These are phyloP conservation scores for Infundibulicybe gibba DNA, from an alignment of 768 basidiomycete species.

Conservation along the genomic window DNA sequence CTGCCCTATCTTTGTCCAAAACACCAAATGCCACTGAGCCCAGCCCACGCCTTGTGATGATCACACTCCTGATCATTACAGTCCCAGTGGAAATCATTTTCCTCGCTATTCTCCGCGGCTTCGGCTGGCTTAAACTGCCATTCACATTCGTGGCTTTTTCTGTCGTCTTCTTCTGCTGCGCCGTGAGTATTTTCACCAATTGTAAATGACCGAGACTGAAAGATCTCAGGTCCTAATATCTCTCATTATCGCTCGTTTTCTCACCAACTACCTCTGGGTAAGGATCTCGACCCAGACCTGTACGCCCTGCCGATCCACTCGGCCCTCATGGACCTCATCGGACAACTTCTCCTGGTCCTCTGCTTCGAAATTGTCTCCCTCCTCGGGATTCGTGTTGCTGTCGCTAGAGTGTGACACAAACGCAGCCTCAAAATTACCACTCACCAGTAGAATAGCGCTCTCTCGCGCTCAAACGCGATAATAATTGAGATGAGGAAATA, in stretches of 20 bases:
- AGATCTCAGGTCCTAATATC: constrained; percentile 62
- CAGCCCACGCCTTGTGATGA: constrained; percentile 51
- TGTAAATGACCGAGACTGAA: background rate
- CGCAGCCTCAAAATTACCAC: too few species aligned
- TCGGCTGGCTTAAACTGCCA: constrained; percentile 80
- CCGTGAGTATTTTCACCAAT: constrained; percentile 47
- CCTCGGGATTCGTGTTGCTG: constrained; percentile 29
- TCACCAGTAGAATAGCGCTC: too few species aligned
- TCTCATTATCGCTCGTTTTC: constrained; percentile 55
- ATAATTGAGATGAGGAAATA: too few species aligned
- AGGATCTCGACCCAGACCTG: constrained; percentile 80
- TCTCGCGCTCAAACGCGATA: too few species aligned
- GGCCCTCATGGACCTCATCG: constrained; percentile 81
- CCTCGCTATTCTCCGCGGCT: constrained; percentile 53
- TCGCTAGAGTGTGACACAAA: too few species aligned
- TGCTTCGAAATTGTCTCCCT: constrained; percentile 67
- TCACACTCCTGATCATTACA: constrained; percentile 72
- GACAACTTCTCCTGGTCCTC: constrained; percentile 75
- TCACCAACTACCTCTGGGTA: constrained; percentile 81
- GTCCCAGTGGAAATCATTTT: constrained; percentile 81
- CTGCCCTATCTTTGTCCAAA: constrained; percentile 35
- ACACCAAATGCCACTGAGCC: constrained; percentile 25
- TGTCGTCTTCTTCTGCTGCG: constrained; percentile 67
- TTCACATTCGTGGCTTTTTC: constrained; percentile 66
- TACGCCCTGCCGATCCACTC: constrained; percentile 94